These are phyloP conservation scores for Mucor racemosus DNA, from an alignment of 371 early-diverging fungal species.

Conservation along the genomic window DNA sequence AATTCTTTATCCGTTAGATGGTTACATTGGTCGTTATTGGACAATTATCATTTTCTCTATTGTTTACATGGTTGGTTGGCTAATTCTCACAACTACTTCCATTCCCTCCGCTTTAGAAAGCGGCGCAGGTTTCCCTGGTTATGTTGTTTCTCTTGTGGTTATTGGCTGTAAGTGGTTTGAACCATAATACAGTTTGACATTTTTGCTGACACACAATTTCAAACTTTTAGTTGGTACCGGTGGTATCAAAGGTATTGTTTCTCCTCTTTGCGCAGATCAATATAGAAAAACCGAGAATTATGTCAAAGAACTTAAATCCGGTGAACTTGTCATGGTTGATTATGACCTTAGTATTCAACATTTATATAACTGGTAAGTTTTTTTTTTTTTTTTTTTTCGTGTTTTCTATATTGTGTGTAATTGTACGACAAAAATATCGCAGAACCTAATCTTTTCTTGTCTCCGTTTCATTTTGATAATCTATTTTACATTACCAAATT, in stretches of 20 bases:
- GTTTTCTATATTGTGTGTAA: too few species aligned
- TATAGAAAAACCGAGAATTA: constrained; percentile 48
- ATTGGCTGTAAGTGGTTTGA: constrained; percentile 37
- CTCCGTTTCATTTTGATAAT: constrained; percentile 21
- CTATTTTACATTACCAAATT: constrained; percentile 8
- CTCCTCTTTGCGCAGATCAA: constrained; percentile 50
- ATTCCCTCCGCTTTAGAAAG: constrained; percentile 50
- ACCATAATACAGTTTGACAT: neutral
- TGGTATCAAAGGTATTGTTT: constrained; percentile 77
- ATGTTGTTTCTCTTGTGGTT: constrained; percentile 61
- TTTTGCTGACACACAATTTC: neutral
- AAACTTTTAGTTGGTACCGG: constrained; percentile 78
- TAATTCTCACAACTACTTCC: constrained; percentile 66
- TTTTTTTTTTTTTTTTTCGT: too few species aligned
- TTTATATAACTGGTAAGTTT: constrained; percentile 60
- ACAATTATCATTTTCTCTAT: constrained; percentile 73
- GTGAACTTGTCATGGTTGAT: constrained; percentile 63
- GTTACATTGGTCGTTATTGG: constrained; percentile 76
- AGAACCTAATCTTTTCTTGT: neutral
- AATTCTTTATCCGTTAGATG: constrained; percentile 2
- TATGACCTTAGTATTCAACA: constrained; percentile 65
- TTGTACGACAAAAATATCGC: neutral
- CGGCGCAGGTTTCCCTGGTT: constrained; percentile 64
- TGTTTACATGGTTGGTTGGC: constrained; percentile 69
- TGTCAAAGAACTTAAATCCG: constrained; percentile 49